phyloP scores from a whole-genome alignment of 306 rosid species.

The Quercus gilva region DNA sequence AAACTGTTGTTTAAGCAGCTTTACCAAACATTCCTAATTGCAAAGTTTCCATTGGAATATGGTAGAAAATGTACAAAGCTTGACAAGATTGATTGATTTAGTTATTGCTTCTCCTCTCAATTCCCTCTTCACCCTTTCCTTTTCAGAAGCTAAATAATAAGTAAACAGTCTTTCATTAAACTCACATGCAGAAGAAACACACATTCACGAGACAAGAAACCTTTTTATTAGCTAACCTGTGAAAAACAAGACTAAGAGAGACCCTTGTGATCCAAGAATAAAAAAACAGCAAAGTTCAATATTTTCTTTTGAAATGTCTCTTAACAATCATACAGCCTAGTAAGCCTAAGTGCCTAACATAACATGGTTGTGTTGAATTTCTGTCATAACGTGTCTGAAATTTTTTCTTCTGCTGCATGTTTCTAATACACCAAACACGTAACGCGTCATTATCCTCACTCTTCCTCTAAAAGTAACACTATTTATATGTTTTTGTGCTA shows the following conservation, averaged over 20 bases:
- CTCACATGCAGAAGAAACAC: neutral
- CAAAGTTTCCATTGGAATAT: too few species aligned
- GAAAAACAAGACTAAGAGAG: neutral
- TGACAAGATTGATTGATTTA: neutral
- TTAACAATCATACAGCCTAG: too few species aligned
- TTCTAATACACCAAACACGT: conserved; percentile 18
- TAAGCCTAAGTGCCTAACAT: neutral
- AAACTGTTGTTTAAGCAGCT: too few species aligned
- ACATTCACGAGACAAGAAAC: neutral
- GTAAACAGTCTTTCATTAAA: neutral
- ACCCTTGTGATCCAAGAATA: neutral
- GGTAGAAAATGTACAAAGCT: too few species aligned
- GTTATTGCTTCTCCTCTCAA: neutral
- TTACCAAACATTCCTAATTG: too few species aligned
- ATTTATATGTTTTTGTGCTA: neutral
- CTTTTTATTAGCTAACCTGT: neutral
- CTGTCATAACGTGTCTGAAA: conserved; percentile 24
- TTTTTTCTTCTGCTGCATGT: conserved; percentile 2
- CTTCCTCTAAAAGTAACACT: neutral
- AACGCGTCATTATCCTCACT: conserved; percentile 27
- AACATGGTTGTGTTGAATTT: conserved; percentile 24
- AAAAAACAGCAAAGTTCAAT: neutral
- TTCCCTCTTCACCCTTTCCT: too few species aligned
- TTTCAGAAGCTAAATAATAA: too few species aligned
- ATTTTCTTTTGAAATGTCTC: neutral